These are phyloP conservation scores for Lepidopterella palustris DNA, from an alignment of 495 filamentous ascomycete species.

Conservation along the genomic window DNA sequence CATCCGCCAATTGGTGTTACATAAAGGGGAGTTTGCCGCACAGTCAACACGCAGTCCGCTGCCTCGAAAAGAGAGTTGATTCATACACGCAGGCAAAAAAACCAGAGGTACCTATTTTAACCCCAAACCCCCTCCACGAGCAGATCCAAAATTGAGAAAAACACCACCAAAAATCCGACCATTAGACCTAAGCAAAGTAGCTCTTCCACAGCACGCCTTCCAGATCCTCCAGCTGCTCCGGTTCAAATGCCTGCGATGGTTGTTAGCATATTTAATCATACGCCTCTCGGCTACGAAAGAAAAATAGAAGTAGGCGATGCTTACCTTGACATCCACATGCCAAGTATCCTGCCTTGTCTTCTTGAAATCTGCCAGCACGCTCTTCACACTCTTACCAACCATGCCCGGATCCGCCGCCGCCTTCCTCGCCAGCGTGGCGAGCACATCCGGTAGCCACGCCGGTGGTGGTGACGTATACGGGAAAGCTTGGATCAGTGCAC, in stretches of 20 bases:
- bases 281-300: conserved; percentile 30
- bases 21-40: no score
- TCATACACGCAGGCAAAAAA: no score
- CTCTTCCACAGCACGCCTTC: conserved; percentile 99
- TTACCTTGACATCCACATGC: conserved; percentile 94
- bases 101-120: no score
- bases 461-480: conserved; percentile 92
- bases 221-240: conserved; percentile 88
- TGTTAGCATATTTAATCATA: conserved; percentile 10
- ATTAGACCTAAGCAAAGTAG: conserved; percentile 77
- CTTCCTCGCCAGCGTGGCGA: conserved; percentile 76
- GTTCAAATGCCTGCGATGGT: conserved; percentile 67
- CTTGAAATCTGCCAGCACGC: conserved; percentile 93
- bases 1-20: no score
- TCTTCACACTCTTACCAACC: conserved; percentile 96
- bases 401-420: conserved; percentile 85
- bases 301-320: conserved; percentile 14
- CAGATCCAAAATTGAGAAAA: no score
- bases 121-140: no score
- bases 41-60: no score
- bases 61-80: no score
- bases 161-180: no score
- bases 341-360: conserved; percentile 99
- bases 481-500: conserved; percentile 91
- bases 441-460: conserved; percentile 84